These are phyloP conservation scores for Sextonia rubra DNA, from an alignment of 164 flowering plant species.

Conservation along the genomic window DNA sequence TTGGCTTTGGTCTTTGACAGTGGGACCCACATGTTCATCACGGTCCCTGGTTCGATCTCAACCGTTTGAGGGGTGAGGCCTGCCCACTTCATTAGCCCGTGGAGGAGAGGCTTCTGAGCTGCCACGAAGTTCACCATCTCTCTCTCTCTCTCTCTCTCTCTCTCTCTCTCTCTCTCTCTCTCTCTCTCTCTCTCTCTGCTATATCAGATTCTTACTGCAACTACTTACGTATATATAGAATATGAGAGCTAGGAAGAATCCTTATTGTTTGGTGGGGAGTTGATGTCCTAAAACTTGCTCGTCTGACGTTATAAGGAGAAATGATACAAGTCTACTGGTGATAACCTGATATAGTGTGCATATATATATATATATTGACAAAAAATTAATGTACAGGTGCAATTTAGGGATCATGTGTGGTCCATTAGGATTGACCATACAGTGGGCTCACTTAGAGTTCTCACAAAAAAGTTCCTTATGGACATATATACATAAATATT, in stretches of 20 bases:
- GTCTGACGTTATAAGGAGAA: no score
- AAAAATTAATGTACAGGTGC: no score
- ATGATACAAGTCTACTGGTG: no score
- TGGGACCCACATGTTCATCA: conserved; percentile 87
- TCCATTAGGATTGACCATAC: no score
- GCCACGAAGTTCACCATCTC: conserved; percentile 88
- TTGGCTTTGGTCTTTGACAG: conserved; percentile 13
- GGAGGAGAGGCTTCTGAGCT: conserved; percentile 69
- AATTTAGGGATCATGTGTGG: no score
- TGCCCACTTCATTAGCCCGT: conserved; percentile 73
- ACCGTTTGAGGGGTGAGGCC: conserved; percentile 56
- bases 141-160: conserved; percentile 7
- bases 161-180: conserved; percentile 1
- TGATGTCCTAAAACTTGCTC: not conserved
- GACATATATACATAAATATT: no score
- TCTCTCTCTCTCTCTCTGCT: not conserved
- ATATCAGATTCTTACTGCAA: no score
- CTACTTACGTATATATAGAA: not conserved
- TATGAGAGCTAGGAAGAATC: not conserved
- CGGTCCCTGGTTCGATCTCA: conserved; percentile 69
- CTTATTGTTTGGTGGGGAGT: not conserved
- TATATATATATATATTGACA: no score
- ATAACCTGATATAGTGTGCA: no score
- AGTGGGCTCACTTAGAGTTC: no score
- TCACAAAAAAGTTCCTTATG: no score